These are phyloP conservation scores for Tritrichomonas foetus DNA, from an alignment of 208 protist species.

Conservation along the genomic window DNA sequence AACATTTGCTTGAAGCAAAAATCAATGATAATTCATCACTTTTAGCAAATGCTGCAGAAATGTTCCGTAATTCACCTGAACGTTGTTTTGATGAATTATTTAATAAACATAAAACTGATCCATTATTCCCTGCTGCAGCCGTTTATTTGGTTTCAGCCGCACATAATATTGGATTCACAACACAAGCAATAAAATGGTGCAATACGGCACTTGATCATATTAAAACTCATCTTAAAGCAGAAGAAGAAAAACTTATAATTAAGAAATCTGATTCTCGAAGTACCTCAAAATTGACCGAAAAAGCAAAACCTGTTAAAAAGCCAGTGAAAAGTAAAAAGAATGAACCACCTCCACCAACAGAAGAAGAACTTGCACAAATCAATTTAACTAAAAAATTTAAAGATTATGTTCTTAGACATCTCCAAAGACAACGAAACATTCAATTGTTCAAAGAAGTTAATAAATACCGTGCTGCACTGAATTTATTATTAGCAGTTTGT, in stretches of 20 bases:
- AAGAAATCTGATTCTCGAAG: no score
- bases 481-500: background rate
- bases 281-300: background rate
- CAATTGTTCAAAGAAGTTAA: background rate
- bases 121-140: background rate
- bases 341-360: background rate
- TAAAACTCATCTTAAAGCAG: background rate
- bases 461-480: background rate
- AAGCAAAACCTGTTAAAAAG: background rate
- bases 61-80: background rate
- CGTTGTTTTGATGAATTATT: conserved; percentile 20
- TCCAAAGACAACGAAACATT: background rate
- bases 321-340: background rate
- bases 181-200: background rate
- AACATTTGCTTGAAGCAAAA: background rate
- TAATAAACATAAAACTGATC: background rate
- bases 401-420: background rate
- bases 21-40: background rate
- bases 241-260: no score
- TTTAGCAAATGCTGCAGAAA: background rate
- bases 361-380: background rate
- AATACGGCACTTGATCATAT: background rate
- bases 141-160: background rate
- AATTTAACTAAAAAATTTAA: background rate
- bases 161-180: background rate